phyloP scores from a whole-genome alignment of 345 rosid genomes.

The Hypericum perforatum region DNA sequence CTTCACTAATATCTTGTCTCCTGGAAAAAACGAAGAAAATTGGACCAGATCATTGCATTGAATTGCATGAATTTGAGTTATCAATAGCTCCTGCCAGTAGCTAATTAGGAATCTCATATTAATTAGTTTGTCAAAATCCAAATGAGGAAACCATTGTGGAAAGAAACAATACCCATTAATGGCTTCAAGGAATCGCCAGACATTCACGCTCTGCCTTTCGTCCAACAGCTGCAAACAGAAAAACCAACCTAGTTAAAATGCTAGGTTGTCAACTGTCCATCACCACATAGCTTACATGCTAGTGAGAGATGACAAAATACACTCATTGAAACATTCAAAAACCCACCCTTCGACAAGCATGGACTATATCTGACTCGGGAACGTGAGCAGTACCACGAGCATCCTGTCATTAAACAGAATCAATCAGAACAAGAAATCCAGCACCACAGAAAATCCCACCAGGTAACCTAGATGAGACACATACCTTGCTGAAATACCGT shows the following conservation, averaged over 20 bases:
- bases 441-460: too few species aligned
- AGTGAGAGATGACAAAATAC: constrained; percentile 2
- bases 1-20: too few species aligned
- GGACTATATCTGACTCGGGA: constrained; percentile 71
- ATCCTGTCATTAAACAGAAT: constrained; percentile 43
- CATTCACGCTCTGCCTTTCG: constrained; percentile 66
- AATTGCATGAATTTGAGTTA: too few species aligned
- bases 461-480: constrained; percentile 3
- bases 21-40: too few species aligned
- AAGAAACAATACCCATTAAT: constrained; percentile 49
- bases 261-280: not conserved
- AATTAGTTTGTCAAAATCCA: too few species aligned
- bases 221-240: constrained; percentile 52
- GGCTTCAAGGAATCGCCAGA: constrained; percentile 86
- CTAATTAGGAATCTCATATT: too few species aligned
- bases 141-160: constrained; percentile 13
- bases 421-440: constrained; percentile 14
- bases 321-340: constrained; percentile 6
- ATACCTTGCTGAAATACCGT: constrained; percentile 90
- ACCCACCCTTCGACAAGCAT: constrained; percentile 78
- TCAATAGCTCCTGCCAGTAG: too few species aligned
- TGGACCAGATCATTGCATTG: too few species aligned
- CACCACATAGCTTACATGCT: not conserved
- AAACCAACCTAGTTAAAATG: constrained; percentile 7
- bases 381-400: constrained; percentile 70